These are phyloP conservation scores for Kodamaea anthophila DNA, from an alignment of 1,139 yeast genomes.

Conservation along the genomic window DNA sequence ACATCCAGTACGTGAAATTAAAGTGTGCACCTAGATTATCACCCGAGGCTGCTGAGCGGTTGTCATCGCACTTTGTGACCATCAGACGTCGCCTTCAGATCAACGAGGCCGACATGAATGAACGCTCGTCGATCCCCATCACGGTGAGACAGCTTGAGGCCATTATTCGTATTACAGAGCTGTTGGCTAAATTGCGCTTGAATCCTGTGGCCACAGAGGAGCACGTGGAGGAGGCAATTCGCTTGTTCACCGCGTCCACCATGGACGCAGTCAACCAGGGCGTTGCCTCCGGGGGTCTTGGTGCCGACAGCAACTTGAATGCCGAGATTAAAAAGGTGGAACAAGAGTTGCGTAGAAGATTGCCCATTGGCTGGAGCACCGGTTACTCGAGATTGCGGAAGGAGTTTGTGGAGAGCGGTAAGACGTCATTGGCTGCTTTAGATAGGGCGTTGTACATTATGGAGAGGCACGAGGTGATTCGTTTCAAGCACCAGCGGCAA, in stretches of 20 bases:
- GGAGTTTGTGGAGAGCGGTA: slow-evolving; percentile 74
- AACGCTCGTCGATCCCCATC: slow-evolving; percentile 92
- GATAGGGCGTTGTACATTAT: slow-evolving; percentile 78
- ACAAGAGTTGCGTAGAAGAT: slow-evolving; percentile 76
- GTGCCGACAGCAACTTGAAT: slow-evolving; percentile 47
- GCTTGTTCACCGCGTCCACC: slow-evolving; percentile 92
- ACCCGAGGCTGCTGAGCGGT: slow-evolving; percentile 82
- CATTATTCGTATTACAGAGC: slow-evolving; percentile 90
- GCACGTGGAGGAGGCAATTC: slow-evolving; percentile 93
- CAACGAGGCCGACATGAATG: slow-evolving; percentile 77
- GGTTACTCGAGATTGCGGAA: slow-evolving; percentile 76
- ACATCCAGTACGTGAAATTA: slow-evolving; percentile 81
- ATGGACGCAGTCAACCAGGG: slow-evolving; percentile 96
- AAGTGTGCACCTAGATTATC: slow-evolving; percentile 91
- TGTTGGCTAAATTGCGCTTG: slow-evolving; percentile 80
- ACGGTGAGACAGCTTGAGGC: slow-evolving; percentile 98
- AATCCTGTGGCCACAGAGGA: slow-evolving; percentile 80
- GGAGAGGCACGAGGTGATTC: slow-evolving; percentile 82
- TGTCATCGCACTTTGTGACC: slow-evolving; percentile 91
- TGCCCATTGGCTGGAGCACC: slow-evolving; percentile 97
- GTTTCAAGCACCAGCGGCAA: slow-evolving; percentile 84
- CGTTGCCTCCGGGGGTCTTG: slow-evolving; percentile 38
- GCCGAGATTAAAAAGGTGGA: slow-evolving; percentile 77
- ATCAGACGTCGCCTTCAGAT: slow-evolving; percentile 80
- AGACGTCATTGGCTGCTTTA: slow-evolving; percentile 63